Base-by-base conservation (phyloP, 805 yeast genomes). In the Kodamaea hsintzibuensis region DNA sequence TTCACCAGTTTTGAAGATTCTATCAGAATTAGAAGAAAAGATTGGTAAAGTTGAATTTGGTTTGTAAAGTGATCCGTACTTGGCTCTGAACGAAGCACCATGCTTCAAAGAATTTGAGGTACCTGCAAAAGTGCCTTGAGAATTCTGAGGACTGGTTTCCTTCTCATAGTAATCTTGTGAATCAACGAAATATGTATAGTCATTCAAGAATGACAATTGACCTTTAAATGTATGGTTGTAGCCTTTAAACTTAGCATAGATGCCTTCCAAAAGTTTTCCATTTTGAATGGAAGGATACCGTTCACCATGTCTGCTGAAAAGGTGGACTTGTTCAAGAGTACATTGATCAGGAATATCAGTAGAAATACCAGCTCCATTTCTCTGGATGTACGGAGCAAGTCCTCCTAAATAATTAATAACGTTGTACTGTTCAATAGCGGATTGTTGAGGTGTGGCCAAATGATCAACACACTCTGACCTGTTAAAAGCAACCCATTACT, bases 281-380 rank as follows among this genome's bases (percentile, higher is more conserved):
- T 52, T 57, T 37, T 61, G 52, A 30, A 57, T 57, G 13, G 75
- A 10, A 2, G 90, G 91, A 64, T 76, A 88, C 60, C 96, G 75
- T 66, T 89, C 95, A 14, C 95, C 96, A 65, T 90, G 96, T 63
- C 96, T 80, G 60, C 85, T 83, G 49, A 87, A 71, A 27, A 88
- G 71, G 59, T 86, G 91, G 12, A 87, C 90, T 67, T 88, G 95
- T 60, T 82, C 82, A 54, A 85, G 73, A 6, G 68, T 61, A 66
- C 89, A 85, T 47, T 73, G 74, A 6, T 68, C 72, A n/a, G 88
- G 86, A 1, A 73, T 59, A 12, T 72, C 81, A 17, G 76, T 66
- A 12, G 79, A 69, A 42, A 85, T 77, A 3, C 88, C 88, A 59
- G 67, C 80, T 0, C 87, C 87, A 2, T 70, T 68, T 45, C 74